Evolutionary conservation across 2,329 filamentous ascomycete species (phyloP).

Genomic region (Rachicladosporium sp.): DNA sequence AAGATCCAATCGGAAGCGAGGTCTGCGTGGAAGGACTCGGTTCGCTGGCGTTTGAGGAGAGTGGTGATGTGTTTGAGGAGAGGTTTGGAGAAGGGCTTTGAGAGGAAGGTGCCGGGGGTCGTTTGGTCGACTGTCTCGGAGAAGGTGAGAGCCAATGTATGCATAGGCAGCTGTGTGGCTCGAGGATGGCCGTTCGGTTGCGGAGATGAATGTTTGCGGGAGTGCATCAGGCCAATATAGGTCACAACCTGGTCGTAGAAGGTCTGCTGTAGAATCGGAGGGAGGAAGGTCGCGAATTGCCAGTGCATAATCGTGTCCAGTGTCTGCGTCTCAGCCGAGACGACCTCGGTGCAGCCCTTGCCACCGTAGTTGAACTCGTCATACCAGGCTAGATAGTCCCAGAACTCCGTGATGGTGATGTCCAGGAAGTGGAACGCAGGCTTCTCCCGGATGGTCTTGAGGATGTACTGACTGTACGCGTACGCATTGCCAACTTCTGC

Average conservation of each 20-base stretch:
- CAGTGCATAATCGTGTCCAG: conserved; percentile 95
- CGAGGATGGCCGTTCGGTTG: conserved; percentile 38
- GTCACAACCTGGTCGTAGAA: conserved; percentile 92
- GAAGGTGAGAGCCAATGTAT: conserved; percentile 38
- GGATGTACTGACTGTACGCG: conserved; percentile 92
- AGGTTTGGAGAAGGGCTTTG: conserved; percentile 76
- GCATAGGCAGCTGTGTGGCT: conserved; percentile 48
- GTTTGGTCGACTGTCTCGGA: conserved; percentile 47
- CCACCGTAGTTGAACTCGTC: conserved; percentile 98
- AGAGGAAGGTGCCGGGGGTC: conserved; percentile 48
- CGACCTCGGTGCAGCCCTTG: conserved; percentile 74
- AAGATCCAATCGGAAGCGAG: conserved; percentile 79
- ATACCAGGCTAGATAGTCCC: conserved; percentile 98
- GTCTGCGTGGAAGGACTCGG: conserved; percentile 80
- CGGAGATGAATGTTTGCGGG: conserved; percentile 56
- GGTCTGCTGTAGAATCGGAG: conserved; percentile 61
- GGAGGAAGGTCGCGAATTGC: conserved; percentile 88
- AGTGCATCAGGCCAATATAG: conserved; percentile 90
- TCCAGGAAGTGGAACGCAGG: conserved; percentile 96
- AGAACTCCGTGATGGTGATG: conserved; percentile 94
- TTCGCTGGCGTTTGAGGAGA: conserved; percentile 74
- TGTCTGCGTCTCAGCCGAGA: conserved; percentile 61
- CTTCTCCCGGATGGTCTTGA: conserved; percentile 93
- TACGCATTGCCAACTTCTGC: conserved; percentile 92
- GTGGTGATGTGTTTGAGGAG: conserved; percentile 76